Evolutionary conservation across 2,329 filamentous ascomycete species (phyloP).

Genomic region (Aspergillus transmontanensis): DNA sequence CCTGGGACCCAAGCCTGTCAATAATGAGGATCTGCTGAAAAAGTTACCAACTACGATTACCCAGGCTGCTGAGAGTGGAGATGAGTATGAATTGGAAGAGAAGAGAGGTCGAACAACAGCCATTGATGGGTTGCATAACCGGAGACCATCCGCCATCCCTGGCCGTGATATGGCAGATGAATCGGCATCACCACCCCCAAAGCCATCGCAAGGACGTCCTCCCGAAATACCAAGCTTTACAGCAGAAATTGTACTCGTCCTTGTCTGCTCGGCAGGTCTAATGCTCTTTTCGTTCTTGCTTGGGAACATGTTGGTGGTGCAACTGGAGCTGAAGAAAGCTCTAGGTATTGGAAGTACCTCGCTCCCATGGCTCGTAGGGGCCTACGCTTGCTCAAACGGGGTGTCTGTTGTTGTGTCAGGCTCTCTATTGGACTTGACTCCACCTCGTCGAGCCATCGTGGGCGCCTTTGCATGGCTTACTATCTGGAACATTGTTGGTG

Average conservation of each 20-base stretch:
- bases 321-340: slow-evolving; percentile 39
- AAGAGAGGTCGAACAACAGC: slow-evolving; percentile 4
- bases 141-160: slow-evolving; percentile 12
- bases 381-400: slow-evolving; percentile 46
- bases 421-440: slow-evolving; percentile 41
- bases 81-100: slow-evolving; percentile 21
- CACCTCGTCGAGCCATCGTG: slow-evolving; percentile 46
- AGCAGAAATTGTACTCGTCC: slow-evolving; percentile 44
- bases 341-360: slow-evolving; percentile 44
- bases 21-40: slow-evolving; percentile 20
- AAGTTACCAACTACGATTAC: slow-evolving; percentile 22
- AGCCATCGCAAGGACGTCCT: slow-evolving; percentile 37
- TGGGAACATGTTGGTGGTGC: slow-evolving; percentile 46
- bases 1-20: slow-evolving; percentile 16
- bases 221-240: slow-evolving; percentile 44
- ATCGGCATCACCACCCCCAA: slow-evolving; percentile 25
- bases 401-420: slow-evolving; percentile 46
- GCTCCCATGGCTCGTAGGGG: slow-evolving; percentile 48
- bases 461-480: slow-evolving; percentile 47
- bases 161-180: slow-evolving; percentile 13
- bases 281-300: slow-evolving; percentile 47
- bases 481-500: slow-evolving; percentile 43
- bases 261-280: slow-evolving; percentile 47
- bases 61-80: slow-evolving; percentile 7
- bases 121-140: slow-evolving; percentile 20